These are phyloP conservation scores for Candida dubliniensis DNA, from an alignment of 1,139 yeast species.

Conservation along the genomic window DNA sequence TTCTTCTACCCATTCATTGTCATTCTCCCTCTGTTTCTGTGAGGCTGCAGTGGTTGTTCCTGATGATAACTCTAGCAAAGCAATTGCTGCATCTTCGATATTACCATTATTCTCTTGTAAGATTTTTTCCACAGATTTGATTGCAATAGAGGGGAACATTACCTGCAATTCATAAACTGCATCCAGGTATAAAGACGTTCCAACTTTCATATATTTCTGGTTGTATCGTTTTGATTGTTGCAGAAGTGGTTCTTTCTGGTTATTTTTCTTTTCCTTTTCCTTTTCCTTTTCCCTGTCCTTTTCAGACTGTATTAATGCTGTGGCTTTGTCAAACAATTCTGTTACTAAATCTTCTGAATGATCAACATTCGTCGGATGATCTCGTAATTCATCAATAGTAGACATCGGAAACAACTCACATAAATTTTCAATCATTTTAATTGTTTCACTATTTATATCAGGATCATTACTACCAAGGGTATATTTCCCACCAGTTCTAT, in stretches of 20 bases:
- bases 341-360: constrained; percentile 24
- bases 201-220: too few relatives aligned
- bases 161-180: constrained; percentile 16
- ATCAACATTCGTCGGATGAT: constrained; percentile 21
- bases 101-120: constrained; percentile 20
- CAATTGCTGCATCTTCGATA: constrained; percentile 15
- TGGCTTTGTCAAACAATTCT: constrained; percentile 15
- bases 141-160: constrained; percentile 27
- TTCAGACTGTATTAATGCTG: background rate
- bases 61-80: constrained; percentile 8
- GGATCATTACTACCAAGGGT: too few relatives aligned
- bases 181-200: constrained; percentile 2
- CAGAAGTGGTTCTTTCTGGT: too few relatives aligned
- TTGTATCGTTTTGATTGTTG: too few relatives aligned
- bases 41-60: too few relatives aligned
- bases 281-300: background rate
- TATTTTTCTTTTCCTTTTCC: too few relatives aligned
- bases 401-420: constrained; percentile 31
- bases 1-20: constrained; percentile 12
- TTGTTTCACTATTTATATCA: background rate
- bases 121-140: too few relatives aligned
- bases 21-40: background rate
- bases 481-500: too few relatives aligned
- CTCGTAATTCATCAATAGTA: constrained; percentile 27
- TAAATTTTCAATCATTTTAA: constrained; percentile 22